Evolutionary conservation across 2,329 filamentous ascomycete species (phyloP).

Genomic region (Colletotrichum sp.): DNA sequence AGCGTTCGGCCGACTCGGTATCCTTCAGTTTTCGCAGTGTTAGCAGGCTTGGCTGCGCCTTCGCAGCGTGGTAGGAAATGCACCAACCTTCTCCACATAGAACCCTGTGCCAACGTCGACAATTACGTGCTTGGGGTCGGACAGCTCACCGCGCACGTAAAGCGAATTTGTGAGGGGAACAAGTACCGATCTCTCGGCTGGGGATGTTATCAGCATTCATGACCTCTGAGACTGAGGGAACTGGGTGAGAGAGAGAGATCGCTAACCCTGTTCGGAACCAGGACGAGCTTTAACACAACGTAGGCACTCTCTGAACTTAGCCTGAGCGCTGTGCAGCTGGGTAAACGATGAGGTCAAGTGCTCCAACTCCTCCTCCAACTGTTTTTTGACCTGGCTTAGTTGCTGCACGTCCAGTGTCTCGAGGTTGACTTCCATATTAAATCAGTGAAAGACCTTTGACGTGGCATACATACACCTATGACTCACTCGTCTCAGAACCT

Average conservation of each 20-base stretch:
- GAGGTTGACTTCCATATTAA: conserved; percentile 58
- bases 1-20: conserved; percentile 56
- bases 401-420: conserved; percentile 82
- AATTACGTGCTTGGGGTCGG: conserved; percentile 77
- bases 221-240: background rate
- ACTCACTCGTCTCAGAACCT: conserved; percentile 15
- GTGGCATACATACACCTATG: background rate
- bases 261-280: conserved; percentile 35
- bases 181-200: conserved; percentile 63
- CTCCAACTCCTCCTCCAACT: conserved; percentile 94
- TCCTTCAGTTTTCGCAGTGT: background rate
- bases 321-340: conserved; percentile 87
- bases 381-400: conserved; percentile 90
- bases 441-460: background rate
- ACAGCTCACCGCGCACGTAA: conserved; percentile 85
- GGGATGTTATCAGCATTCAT: background rate
- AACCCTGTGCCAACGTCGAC: conserved; percentile 96
- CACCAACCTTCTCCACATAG: conserved; percentile 83
- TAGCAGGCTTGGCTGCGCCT: background rate
- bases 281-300: conserved; percentile 67
- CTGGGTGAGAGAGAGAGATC: background rate
- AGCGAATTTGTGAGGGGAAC: conserved; percentile 95
- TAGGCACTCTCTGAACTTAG: conserved; percentile 91
- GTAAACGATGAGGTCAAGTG: conserved; percentile 90
- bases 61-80: conserved; percentile 5